Evolutionary conservation across 306 rosid species (phyloP).

Genomic region (Cicer cuneatum): DNA sequence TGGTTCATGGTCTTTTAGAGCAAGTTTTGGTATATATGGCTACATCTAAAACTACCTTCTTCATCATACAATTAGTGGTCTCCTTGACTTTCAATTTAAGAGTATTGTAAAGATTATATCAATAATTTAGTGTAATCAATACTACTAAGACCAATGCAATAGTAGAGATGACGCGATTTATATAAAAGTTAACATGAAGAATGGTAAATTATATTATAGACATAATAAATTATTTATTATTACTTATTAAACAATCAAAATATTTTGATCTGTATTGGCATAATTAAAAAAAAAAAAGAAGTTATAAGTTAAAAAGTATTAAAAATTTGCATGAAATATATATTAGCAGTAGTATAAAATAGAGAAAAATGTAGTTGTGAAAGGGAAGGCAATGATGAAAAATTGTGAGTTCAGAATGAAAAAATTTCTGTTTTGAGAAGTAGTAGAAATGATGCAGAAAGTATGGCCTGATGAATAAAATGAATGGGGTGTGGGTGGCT

Average conservation of each 20-base stretch:
- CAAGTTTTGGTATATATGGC: slow-evolving; percentile 51
- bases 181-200: background rate
- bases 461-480: slow-evolving; percentile 82
- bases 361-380: background rate
- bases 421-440: slow-evolving; percentile 56
- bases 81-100: slow-evolving; percentile 84
- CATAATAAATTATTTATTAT: background rate
- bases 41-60: slow-evolving; percentile 46
- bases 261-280: too few species aligned
- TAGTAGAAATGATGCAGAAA: slow-evolving; percentile 66
- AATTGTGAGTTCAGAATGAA: slow-evolving; percentile 72
- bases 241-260: too few species aligned
- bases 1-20: slow-evolving; percentile 62
- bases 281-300: too few species aligned
- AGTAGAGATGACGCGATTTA: too few species aligned
- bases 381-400: slow-evolving; percentile 60
- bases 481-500: slow-evolving; percentile 81
- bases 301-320: background rate
- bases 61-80: slow-evolving; percentile 48
- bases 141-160: too few species aligned
- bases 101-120: slow-evolving; percentile 56
- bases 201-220: background rate
- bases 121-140: slow-evolving; percentile 58
- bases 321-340: background rate
- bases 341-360: background rate